Percentiles rank a stretch among this genome's conserved stretches.
phyloP scores from a whole-genome alignment of 2,329 filamentous ascomycete genomes.

The Exserohilum rostratum region DNA sequence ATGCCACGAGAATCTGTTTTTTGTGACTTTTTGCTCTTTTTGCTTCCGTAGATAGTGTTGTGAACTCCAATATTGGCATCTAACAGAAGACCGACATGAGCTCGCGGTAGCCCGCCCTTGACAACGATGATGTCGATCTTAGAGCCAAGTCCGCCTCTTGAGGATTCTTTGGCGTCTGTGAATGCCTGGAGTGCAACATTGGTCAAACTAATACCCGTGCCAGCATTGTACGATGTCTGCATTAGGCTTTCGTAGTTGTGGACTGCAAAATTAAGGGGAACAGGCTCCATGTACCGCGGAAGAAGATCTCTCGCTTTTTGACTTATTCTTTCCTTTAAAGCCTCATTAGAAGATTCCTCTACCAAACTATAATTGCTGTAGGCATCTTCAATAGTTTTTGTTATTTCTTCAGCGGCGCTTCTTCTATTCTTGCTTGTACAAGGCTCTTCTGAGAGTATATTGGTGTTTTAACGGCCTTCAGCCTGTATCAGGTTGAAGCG shows the following conservation, averaged over 20 bases:
- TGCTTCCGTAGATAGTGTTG: not conserved
- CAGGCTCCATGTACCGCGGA: slow-evolving; percentile 10
- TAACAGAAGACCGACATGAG: not conserved
- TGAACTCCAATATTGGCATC: not conserved
- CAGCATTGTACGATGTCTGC: slow-evolving; percentile 6
- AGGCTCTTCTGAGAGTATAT: not conserved
- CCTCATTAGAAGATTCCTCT: slow-evolving; percentile 4
- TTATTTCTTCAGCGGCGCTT: slow-evolving; percentile 12
- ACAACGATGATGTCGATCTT: slow-evolving; percentile 5
- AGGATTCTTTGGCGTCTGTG: slow-evolving; percentile 4
- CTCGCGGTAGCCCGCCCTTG: not conserved
- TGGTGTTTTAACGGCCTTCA: not conserved
- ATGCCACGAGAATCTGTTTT: not conserved
- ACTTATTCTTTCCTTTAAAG: slow-evolving; percentile 11
- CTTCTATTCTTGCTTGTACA: slow-evolving; percentile 1
- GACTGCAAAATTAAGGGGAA: slow-evolving; percentile 13
- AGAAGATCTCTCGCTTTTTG: slow-evolving; percentile 16
- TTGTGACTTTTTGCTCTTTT: not conserved
- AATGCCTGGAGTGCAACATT: slow-evolving; percentile 9
- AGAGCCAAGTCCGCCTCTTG: not conserved
- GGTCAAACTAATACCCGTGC: slow-evolving; percentile 3
- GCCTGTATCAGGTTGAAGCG: not conserved
- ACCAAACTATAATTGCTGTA: slow-evolving; percentile 2
- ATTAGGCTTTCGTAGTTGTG: slow-evolving; percentile 16
- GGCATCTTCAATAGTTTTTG: slow-evolving; percentile 3